Base-by-base conservation (phyloP, 176 grass and related monocot genomes). In the Oryza glumipatula region DNA sequence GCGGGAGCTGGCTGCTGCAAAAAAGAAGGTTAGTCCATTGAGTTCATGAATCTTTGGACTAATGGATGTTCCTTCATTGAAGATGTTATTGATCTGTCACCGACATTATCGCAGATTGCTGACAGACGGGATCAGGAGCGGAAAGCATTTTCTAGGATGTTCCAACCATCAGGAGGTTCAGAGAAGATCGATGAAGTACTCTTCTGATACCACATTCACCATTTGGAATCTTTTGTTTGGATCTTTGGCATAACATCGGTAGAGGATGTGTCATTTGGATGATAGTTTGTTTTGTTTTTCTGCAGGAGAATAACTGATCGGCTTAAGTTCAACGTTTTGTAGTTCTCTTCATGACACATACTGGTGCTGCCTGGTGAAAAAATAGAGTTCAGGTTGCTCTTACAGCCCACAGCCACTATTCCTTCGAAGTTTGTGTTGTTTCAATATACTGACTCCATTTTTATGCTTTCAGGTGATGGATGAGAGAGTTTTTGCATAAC, bases 101-200 rank as follows among this genome's bases (percentile, higher is more conserved):
- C n/a, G 0, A 1, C 47, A 28, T 81, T 76, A 64, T 60, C 73
- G 49, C 88, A 95, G 93, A 93, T 98, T 73, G 47, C 93, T 77
- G 87, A 92, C 52, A 95, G 84, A 38, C 85, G 89, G 56, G 88
- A 94, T 78, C 91, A 79, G 74, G 89, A 98, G 81, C 90, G 88
- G 70, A 98, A 85, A 86, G 89, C 91, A 24, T 98, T 90, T 60
- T 94, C 96, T 0, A 98, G 76, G 89, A 86, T 98, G 91, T 98
- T 98, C 60, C 91, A 92, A 86, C 41, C 88, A 38, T 90, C 93
- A 61, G 77, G 82, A 86, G 91, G 72, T 85, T 85, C 89, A 81
- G 96, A 93, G 33, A 88, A 82, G 43, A 85, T 74, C 47, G 77
- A 81, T 21, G 77, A 89, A 56, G 96, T 98, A 85, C 66, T 65